Conservation (phyloP, 495 filamentous ascomycete genomes). For the Sporormia fimetaria region DNA sequence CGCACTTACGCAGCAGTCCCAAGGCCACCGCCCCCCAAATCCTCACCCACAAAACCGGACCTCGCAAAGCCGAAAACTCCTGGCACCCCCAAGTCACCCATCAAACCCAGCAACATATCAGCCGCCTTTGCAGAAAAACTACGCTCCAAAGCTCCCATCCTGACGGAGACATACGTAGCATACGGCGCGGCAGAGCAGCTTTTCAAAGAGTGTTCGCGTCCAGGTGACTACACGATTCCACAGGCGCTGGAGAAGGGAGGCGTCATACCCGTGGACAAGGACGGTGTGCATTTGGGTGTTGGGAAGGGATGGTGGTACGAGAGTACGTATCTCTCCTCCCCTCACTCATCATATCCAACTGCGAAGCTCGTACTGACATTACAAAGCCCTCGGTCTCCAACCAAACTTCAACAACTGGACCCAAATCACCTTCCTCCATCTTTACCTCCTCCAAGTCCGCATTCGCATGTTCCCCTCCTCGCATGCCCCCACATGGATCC, state of each 20-base stretch:
- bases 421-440: slow-evolving; percentile 87
- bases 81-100: background rate
- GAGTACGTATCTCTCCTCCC: slow-evolving; percentile 42
- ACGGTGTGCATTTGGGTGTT: slow-evolving; percentile 67
- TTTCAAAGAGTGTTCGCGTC: slow-evolving; percentile 61
- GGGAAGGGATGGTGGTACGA: slow-evolving; percentile 73
- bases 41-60: too few species aligned
- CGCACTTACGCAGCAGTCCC: too few species aligned
- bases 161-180: slow-evolving; percentile 56
- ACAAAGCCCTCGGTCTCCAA: slow-evolving; percentile 44
- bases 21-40: too few species aligned
- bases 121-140: slow-evolving; percentile 8
- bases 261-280: slow-evolving; percentile 46
- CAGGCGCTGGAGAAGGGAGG: slow-evolving; percentile 23
- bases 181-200: slow-evolving; percentile 67
- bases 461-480: slow-evolving; percentile 58
- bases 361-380: background rate
- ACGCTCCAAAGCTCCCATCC: slow-evolving; percentile 11
- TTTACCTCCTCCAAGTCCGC: slow-evolving; percentile 86
- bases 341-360: background rate
- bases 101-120: background rate
- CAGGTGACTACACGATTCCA: slow-evolving; percentile 57
- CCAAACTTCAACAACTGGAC: slow-evolving; percentile 93
- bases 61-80: background rate
- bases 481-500: slow-evolving; percentile 54